Evolutionary conservation across 495 filamentous ascomycete genomes (phyloP).

Genomic region (Talaromyces thailandensis): DNA sequence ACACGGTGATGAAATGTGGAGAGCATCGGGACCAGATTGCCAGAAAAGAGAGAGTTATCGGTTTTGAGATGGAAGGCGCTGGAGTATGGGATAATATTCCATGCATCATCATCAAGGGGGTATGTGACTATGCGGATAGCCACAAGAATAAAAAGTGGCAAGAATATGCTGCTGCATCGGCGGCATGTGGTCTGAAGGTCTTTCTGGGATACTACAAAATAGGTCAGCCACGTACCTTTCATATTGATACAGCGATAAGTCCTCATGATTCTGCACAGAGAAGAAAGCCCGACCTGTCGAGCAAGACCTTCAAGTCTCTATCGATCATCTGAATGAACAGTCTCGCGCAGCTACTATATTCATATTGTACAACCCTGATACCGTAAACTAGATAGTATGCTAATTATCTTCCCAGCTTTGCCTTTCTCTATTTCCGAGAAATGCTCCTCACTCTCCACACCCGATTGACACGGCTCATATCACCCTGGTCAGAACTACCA

Average conservation of each 20-base stretch:
- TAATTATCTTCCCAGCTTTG: neutral
- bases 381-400: neutral
- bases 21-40: constrained; percentile 13
- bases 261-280: neutral
- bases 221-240: neutral
- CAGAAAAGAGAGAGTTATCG: constrained; percentile 15
- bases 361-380: neutral
- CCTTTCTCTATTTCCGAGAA: neutral
- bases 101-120: constrained; percentile 29
- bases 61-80: constrained; percentile 35
- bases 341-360: neutral
- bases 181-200: constrained; percentile 16
- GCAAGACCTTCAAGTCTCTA: neutral
- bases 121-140: constrained; percentile 32
- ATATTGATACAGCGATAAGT: no score
- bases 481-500: neutral
- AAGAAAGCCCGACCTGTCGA: neutral
- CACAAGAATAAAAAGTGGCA: constrained; percentile 35
- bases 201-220: constrained; percentile 3
- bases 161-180: constrained; percentile 23
- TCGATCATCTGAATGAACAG: neutral
- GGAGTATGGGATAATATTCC: constrained; percentile 29
- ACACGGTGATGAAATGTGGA: constrained; percentile 18
- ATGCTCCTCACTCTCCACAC: neutral
- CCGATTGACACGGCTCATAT: neutral